phyloP scores from a whole-genome alignment of 192 early-diverging fungal species.

The Fimicolochytrium jonesii region DNA sequence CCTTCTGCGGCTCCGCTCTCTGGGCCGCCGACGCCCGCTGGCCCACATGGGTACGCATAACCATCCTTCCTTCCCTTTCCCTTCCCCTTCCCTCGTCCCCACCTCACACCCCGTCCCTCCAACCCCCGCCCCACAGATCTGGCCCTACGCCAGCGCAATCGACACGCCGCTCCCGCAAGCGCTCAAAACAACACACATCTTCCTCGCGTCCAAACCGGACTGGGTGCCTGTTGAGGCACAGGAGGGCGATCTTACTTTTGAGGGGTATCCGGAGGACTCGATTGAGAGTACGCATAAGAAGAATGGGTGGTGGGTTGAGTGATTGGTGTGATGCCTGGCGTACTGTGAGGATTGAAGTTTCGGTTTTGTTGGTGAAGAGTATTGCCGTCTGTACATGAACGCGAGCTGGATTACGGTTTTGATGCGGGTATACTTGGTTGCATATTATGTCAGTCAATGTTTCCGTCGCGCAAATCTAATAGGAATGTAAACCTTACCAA shows the following conservation, averaged over 20 bases:
- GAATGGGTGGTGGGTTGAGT: conserved; percentile 11
- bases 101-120: neutral
- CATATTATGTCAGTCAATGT: too few relatives aligned
- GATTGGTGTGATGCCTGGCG: too few relatives aligned
- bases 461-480: too few relatives aligned
- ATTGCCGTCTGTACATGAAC: too few relatives aligned
- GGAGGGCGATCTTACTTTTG: neutral
- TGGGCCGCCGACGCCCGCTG: neutral
- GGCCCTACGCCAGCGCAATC: conserved; percentile 1
- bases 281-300: conserved; percentile 7
- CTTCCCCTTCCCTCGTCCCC: too few relatives aligned
- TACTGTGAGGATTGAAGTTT: too few relatives aligned
- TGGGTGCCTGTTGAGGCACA: neutral
- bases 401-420: too few relatives aligned
- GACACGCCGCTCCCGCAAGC: neutral
- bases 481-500: too few relatives aligned
- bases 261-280: conserved; percentile 2
- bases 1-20: neutral
- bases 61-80: too few relatives aligned
- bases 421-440: too few relatives aligned
- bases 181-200: neutral
- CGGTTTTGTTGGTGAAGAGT: too few relatives aligned
- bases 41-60: too few relatives aligned
- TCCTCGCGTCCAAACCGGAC: neutral
- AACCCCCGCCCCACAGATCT: neutral